phyloP scores from a whole-genome alignment of 2,329 filamentous ascomycete genomes.

The Beauveria scarabaeidicola region DNA sequence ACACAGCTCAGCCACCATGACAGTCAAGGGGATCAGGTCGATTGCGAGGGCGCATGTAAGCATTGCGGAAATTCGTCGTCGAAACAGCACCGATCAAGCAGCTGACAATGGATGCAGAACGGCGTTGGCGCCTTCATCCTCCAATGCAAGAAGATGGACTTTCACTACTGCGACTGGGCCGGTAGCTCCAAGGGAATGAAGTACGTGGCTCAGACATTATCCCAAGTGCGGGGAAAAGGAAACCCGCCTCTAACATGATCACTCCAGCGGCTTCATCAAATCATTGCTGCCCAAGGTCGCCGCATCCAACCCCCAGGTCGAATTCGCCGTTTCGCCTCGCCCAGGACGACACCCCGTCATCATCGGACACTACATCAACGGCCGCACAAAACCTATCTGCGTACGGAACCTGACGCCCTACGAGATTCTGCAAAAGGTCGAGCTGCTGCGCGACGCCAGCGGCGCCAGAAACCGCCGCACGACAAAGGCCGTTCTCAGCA shows the following conservation, averaged over 20 bases:
- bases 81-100: background rate
- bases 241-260: conserved; percentile 18
- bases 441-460: conserved; percentile 63
- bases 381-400: conserved; percentile 74
- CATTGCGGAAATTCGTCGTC: background rate
- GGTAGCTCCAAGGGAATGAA: conserved; percentile 94
- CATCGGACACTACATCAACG: conserved; percentile 87
- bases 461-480: conserved; percentile 62
- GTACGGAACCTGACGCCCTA: conserved; percentile 76
- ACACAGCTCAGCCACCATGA: conserved; percentile 38
- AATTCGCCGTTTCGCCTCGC: conserved; percentile 84
- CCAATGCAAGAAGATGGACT: conserved; percentile 91
- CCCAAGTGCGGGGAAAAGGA: too few relatives aligned
- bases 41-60: conserved; percentile 47
- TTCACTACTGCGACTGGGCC: conserved; percentile 95
- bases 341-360: conserved; percentile 86
- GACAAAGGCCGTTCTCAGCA: conserved; percentile 56
- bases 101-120: conserved; percentile 52
- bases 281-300: conserved; percentile 70
- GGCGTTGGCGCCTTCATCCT: conserved; percentile 94
- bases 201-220: conserved; percentile 39
- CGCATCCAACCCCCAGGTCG: conserved; percentile 72
- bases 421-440: conserved; percentile 72
- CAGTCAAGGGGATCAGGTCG: conserved; percentile 44
- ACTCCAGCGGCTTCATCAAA: conserved; percentile 67